Conservation (phyloP, 140 eudicot species). For the Cichorium intybus region DNA sequence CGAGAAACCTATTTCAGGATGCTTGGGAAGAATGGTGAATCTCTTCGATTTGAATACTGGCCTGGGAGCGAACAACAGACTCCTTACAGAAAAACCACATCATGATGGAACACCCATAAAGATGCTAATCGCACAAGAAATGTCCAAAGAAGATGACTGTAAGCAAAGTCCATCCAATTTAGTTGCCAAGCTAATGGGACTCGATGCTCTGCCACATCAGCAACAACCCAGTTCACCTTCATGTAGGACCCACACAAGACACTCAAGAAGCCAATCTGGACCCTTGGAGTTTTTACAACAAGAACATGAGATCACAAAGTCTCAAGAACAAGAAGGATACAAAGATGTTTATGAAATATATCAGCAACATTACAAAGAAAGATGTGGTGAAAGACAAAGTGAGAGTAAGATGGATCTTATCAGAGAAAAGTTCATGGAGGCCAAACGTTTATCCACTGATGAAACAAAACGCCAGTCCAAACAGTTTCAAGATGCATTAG, state of each 20-base stretch:
- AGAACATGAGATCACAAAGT: constrained; percentile 36
- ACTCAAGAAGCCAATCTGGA: constrained; percentile 48
- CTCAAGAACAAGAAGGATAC: constrained; percentile 46
- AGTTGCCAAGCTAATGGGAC: constrained; percentile 96
- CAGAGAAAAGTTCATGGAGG: constrained; percentile 83
- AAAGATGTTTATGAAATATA: constrained; percentile 70
- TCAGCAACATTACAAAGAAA: constrained; percentile 57
- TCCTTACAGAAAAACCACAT: constrained; percentile 72
- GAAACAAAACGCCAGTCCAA: constrained; percentile 77
- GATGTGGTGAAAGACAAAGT: constrained; percentile 35
- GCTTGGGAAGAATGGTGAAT: constrained; percentile 93
- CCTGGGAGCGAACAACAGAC: constrained; percentile 50
- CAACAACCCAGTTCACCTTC: constrained; percentile 40
- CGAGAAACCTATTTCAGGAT: constrained; percentile 70
- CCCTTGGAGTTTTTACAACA: constrained; percentile 30
- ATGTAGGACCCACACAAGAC: constrained; percentile 42
- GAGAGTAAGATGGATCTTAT: constrained; percentile 71
- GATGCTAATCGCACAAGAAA: constrained; percentile 90
- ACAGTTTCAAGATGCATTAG: constrained; percentile 91
- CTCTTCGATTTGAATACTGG: constrained; percentile 61
- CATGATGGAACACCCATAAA: constrained; percentile 73
- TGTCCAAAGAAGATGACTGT: constrained; percentile 74
- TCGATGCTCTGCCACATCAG: constrained; percentile 62
- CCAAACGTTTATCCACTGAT: constrained; percentile 74
- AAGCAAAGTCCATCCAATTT: constrained; percentile 69